A percentile compares a stretch with the other conserved stretches of the same genome.
Evolutionary conservation across 352 stramenopile genomes (phyloP).

Genomic region (Globisporangium cederbergense): DNA sequence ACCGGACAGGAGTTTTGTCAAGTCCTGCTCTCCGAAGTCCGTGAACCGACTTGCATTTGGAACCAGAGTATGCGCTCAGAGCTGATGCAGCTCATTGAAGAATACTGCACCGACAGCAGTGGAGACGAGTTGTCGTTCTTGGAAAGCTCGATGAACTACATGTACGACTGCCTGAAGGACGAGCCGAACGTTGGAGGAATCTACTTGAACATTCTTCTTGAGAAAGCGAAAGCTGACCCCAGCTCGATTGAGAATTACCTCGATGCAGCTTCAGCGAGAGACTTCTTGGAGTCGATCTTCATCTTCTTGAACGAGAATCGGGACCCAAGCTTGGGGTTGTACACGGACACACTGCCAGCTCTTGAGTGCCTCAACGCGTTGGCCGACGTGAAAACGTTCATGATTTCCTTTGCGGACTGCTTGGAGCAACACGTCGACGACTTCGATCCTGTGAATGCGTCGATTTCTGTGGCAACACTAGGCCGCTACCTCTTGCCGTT

Average conservation of each 20-base stretch:
- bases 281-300: slow-evolving; percentile 67
- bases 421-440: slow-evolving; percentile 64
- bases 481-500: slow-evolving; percentile 75
- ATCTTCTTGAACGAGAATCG: slow-evolving; percentile 78
- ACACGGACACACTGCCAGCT: slow-evolving; percentile 69
- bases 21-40: slow-evolving; percentile 66
- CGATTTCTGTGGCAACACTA: slow-evolving; percentile 71
- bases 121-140: slow-evolving; percentile 61
- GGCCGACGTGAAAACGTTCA: slow-evolving; percentile 58
- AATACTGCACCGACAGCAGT: slow-evolving; percentile 57
- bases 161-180: slow-evolving; percentile 76
- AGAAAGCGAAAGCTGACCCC: slow-evolving; percentile 39
- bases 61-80: slow-evolving; percentile 58
- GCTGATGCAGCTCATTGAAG: slow-evolving; percentile 69
- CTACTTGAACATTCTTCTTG: slow-evolving; percentile 64
- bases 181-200: slow-evolving; percentile 70
- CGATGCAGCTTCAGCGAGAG: slow-evolving; percentile 45
- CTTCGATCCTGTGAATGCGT: slow-evolving; percentile 56
- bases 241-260: slow-evolving; percentile 47
- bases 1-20: slow-evolving; percentile 74
- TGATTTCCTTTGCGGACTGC: slow-evolving; percentile 51
- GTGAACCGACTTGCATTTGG: slow-evolving; percentile 77
- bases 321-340: slow-evolving; percentile 67
- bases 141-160: slow-evolving; percentile 67
- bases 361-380: slow-evolving; percentile 71